phyloP scores from a whole-genome alignment of 495 filamentous ascomycete genomes.

The Xylaria cubensis region DNA sequence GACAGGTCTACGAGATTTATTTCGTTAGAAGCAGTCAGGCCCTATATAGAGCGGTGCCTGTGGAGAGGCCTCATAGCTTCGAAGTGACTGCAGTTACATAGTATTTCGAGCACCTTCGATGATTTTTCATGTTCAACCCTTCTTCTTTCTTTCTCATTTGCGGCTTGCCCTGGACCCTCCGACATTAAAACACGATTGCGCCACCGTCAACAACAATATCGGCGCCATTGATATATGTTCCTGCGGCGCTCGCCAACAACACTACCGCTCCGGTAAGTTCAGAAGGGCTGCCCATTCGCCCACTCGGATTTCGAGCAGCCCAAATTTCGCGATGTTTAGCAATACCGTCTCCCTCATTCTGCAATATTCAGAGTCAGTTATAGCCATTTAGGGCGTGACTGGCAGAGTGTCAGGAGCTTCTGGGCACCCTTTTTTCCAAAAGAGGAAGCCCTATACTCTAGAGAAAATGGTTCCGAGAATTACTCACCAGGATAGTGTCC shows the following conservation, averaged over 20 bases:
- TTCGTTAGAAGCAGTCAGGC: neutral
- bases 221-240: conserved; percentile 67
- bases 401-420: too few relatives aligned
- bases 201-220: conserved; percentile 16
- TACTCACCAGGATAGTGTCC: conserved; percentile 63
- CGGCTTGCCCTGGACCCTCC: neutral
- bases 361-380: too few relatives aligned
- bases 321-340: conserved; percentile 40
- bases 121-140: neutral
- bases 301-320: conserved; percentile 37
- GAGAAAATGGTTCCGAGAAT: too few relatives aligned
- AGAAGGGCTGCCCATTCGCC: conserved; percentile 64
- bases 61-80: neutral
- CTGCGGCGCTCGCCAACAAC: conserved; percentile 61
- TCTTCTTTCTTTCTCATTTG: neutral
- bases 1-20: neutral
- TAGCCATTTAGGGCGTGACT: too few relatives aligned
- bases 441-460: too few relatives aligned
- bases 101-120: neutral
- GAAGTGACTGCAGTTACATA: neutral
- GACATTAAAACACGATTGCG: conserved; percentile 6
- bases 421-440: too few relatives aligned
- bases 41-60: neutral
- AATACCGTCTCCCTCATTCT: conserved; percentile 61
- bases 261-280: conserved; percentile 68